A percentile compares a stretch with the other conserved stretches of the same genome.
These are phyloP conservation scores for Kwoniella dejecticola DNA, from an alignment of 768 basidiomycete species.

Conservation along the genomic window DNA sequence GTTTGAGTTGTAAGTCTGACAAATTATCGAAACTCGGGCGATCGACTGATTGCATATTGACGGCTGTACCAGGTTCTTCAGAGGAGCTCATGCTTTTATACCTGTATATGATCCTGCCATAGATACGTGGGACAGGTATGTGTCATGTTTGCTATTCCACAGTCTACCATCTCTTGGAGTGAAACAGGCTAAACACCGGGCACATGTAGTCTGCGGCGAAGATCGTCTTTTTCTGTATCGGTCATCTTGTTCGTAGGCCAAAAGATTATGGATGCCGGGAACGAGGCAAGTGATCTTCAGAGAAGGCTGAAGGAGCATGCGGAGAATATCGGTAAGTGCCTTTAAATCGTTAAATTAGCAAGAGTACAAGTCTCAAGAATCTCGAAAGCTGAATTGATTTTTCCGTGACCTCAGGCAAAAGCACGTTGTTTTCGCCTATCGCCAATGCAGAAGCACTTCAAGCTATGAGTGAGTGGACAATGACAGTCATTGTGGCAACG, in stretches of 20 bases:
- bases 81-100: conserved; percentile 36
- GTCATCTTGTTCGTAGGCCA: conserved; percentile 22
- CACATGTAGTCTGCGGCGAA: conserved; percentile 20
- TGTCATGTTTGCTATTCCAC: not conserved
- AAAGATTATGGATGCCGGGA: conserved; percentile 24
- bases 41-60: not conserved
- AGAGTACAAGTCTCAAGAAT: too few species aligned
- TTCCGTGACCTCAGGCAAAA: not conserved
- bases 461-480: conserved; percentile 21
- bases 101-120: conserved; percentile 41
- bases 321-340: conserved; percentile 22
- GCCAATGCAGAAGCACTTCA: conserved; percentile 23
- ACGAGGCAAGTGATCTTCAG: conserved; percentile 17
- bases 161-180: not conserved
- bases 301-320: conserved; percentile 21
- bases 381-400: not conserved
- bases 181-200: too few species aligned
- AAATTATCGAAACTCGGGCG: too few species aligned
- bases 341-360: not conserved
- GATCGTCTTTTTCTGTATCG: conserved; percentile 23
- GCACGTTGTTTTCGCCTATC: conserved; percentile 19
- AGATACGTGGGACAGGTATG: conserved; percentile 44
- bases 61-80: conserved; percentile 33
- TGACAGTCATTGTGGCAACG: too few species aligned
- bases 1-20: conserved; percentile 37